These are phyloP conservation scores for Dryadomyces quercus-mongolicae DNA, from an alignment of 2,329 filamentous ascomycete species.

Conservation along the genomic window DNA sequence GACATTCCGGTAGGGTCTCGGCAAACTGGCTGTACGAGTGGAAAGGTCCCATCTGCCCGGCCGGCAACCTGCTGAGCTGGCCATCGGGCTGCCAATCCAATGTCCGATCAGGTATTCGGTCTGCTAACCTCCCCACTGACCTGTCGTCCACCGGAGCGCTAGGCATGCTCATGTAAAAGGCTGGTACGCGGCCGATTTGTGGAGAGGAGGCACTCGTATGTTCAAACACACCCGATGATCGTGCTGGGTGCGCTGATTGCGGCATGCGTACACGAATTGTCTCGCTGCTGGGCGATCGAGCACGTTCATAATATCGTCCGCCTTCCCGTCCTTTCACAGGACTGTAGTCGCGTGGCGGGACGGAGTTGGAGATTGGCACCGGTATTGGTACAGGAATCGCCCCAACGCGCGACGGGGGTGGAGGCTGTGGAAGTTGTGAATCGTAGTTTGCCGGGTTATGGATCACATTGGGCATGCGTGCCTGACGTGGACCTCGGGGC, in stretches of 20 bases:
- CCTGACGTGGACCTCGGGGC: conserved; percentile 12
- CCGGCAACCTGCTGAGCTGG: conserved; percentile 4
- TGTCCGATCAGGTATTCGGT: neutral
- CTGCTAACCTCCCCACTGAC: neutral
- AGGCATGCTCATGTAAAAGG: conserved; percentile 6
- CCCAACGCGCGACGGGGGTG: neutral
- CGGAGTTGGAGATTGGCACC: neutral
- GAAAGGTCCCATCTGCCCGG: neutral
- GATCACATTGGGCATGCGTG: conserved; percentile 18
- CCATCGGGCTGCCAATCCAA: neutral
- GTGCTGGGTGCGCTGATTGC: conserved; percentile 1
- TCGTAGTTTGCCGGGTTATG: conserved; percentile 9
- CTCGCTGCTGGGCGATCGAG: conserved; percentile 5
- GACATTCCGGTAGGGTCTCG: conserved; percentile 57
- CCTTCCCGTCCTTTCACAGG: neutral
- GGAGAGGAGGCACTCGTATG: neutral
- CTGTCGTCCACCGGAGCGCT: neutral
- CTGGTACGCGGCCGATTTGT: conserved; percentile 1
- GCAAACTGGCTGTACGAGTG: conserved; percentile 36
- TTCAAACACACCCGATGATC: conserved; percentile 4
- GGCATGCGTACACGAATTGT: conserved; percentile 1
- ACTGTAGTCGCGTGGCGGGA: neutral
- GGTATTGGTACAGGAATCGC: conserved; percentile 6
- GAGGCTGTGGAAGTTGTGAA: neutral
- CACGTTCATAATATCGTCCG: conserved; percentile 1